Evolutionary conservation across 441 rosid genomes (phyloP), one percentile per base, ranked within the genome.

Genomic region (Mallotus repandus): DNA sequence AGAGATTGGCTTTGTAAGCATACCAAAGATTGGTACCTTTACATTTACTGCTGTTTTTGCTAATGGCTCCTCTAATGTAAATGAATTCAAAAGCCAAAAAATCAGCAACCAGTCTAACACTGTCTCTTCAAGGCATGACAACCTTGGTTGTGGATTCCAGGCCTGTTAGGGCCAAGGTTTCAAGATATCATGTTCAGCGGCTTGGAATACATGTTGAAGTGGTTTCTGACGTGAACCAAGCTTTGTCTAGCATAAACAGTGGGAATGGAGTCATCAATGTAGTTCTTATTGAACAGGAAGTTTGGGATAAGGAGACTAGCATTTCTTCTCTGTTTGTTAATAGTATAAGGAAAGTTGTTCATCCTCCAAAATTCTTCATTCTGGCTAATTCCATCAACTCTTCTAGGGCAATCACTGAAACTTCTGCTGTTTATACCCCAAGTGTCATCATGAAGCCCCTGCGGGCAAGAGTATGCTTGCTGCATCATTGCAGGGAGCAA

Each of bases 391-490:
- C 93, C 71, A 69, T 77, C 50, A 81, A 82, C 69, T 81, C 84
- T 75, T 77, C 82, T 11, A 81, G 80, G 70, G 66, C 70, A 38
- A 74, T 69, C 48, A 5, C 72, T 68, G 65, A 76, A 55, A 63
- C 79, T 66, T 77, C 81, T 7, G 79, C 74, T 72, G 75, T 75
- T 74, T 72, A 74, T 72, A 72, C 78, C 68, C 90, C 88, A 14
- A 62, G 77, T 60, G 71, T 88, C 63, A 88, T 95, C 74, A 85
- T 82, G 87, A 95, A 95, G 86, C 99, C 99, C 35, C 71, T 91
- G 64, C 88, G 98, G 81, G 90, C 91, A n/a, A n/a, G 59, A 89
- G 96, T 75, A 87, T 92, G 97, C 72, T 95, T 72, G 97, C 94
- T 21, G 93, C 90, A 59, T 84, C 94, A 68, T 79, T 94, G 54